These are phyloP conservation scores for Fistulifera solaris DNA, from an alignment of 108 stramenopile species.

Conservation along the genomic window DNA sequence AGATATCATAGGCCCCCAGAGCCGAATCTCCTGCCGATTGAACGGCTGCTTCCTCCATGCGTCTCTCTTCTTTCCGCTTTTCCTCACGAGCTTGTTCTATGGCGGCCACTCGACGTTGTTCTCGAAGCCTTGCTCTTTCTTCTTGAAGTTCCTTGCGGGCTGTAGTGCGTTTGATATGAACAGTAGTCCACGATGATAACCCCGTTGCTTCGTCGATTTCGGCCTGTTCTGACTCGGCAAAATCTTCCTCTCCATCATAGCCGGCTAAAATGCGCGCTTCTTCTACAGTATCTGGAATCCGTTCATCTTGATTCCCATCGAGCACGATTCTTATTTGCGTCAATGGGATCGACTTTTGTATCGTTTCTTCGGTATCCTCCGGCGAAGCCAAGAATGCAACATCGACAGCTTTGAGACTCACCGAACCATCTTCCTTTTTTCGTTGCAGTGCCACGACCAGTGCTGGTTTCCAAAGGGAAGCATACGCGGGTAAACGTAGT, in stretches of 20 bases:
- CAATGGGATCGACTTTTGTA: constrained; percentile 51
- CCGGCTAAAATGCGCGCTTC: constrained; percentile 63
- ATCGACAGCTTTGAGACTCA: constrained; percentile 26
- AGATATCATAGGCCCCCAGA: constrained; percentile 76
- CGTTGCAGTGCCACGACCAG: constrained; percentile 28
- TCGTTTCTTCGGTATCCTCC: constrained; percentile 57
- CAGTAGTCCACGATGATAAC: constrained; percentile 60
- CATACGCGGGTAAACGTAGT: constrained; percentile 35
- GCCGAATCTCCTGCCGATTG: constrained; percentile 79
- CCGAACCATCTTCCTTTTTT: constrained; percentile 5
- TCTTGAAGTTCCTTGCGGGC: constrained; percentile 51
- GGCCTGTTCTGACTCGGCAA: not conserved
- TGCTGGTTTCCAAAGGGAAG: constrained; percentile 52
- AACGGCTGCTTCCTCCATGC: constrained; percentile 74
- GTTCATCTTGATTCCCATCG: constrained; percentile 39
- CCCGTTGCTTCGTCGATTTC: constrained; percentile 69
- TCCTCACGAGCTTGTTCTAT: constrained; percentile 31
- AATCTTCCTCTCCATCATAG: constrained; percentile 49
- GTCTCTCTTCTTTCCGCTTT: constrained; percentile 38
- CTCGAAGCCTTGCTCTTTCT: constrained; percentile 41
- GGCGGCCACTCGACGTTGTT: constrained; percentile 29
- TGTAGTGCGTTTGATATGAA: constrained; percentile 55
- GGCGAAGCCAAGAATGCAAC: constrained; percentile 46
- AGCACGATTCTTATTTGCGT: constrained; percentile 54
- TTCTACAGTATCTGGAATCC: constrained; percentile 63